Conservation (phyloP, 176 grass and related monocot genomes). For the Poa annua region DNA sequence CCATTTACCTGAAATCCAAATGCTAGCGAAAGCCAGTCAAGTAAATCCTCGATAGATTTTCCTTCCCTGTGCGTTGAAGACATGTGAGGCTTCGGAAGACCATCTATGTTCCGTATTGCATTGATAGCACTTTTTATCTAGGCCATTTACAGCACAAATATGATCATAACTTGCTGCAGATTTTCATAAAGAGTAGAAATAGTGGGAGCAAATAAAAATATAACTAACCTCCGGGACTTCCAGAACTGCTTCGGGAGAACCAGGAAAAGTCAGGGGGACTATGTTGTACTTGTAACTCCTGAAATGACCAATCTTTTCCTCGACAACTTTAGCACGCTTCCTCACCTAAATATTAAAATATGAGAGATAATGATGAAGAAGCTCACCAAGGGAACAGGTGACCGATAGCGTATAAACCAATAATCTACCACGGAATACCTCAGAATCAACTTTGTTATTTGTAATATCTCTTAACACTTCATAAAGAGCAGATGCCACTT, state of each 20-base stretch:
- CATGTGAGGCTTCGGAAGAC: slow-evolving; percentile 56
- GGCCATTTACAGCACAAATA: slow-evolving; percentile 32
- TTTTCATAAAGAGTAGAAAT: slow-evolving; percentile 17
- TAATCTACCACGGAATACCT: slow-evolving; percentile 45
- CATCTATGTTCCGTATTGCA: slow-evolving; percentile 50
- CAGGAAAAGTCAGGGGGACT: slow-evolving; percentile 67
- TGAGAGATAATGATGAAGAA: slow-evolving; percentile 8
- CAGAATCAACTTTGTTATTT: slow-evolving; percentile 49
- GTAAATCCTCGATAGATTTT: slow-evolving; percentile 58
- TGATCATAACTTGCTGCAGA: slow-evolving; percentile 1
- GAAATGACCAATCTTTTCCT: slow-evolving; percentile 60
- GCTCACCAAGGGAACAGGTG: slow-evolving; percentile 25
- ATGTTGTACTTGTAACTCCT: slow-evolving; percentile 71
- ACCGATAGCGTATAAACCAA: background rate
- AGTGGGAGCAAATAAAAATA: slow-evolving; percentile 21
- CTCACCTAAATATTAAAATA: slow-evolving; percentile 47
- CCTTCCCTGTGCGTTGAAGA: slow-evolving; percentile 25
- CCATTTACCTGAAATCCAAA: slow-evolving; percentile 73
- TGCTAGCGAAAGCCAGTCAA: slow-evolving; percentile 73
- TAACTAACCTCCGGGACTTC: slow-evolving; percentile 54
- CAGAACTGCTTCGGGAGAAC: slow-evolving; percentile 58
- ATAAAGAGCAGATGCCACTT: slow-evolving; percentile 67
- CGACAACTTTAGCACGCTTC: slow-evolving; percentile 51
- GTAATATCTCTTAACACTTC: slow-evolving; percentile 69
- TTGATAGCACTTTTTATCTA: slow-evolving; percentile 60